Evolutionary conservation across 2,329 filamentous ascomycete species (phyloP), one percentile per base, ranked within the genome.

Genomic region (Penicillium sp.): DNA sequence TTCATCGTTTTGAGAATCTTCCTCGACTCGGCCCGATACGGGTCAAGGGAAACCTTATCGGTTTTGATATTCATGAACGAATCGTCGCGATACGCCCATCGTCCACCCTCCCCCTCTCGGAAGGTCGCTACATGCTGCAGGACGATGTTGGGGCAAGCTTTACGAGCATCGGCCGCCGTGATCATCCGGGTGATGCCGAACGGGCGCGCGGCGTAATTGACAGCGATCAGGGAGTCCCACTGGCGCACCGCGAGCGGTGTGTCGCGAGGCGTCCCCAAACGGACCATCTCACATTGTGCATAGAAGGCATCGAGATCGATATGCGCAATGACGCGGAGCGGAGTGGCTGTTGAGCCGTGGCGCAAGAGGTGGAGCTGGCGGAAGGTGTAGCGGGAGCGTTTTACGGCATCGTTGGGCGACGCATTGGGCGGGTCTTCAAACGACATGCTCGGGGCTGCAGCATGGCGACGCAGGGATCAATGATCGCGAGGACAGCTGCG

Each of bases 241-340:
- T 98, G 94, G 72, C 96, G 93, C 19, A 99, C 95, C 0, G 92
- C 95, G 24, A 99, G 84, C 10, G 95, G 95, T 64, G 87, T 85
- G 58, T 92, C 85, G 61, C 91, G 87, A 14, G 89, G 80, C 11
- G 90, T 80, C 13, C 87, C 88, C 46, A 98, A 82, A 7, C 95
- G 87, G 10, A 96, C 87, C 84, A 93, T 96, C 78, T 99, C 95
- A 73, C 92, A 97, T 80, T 99, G 95, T 3, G 90, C 90, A 75
- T 99, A 99, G 77, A 99, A 99, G 40, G 94, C 94, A 84, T 99
- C 95, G 60, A 99, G 87, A 70, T 99, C 95, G 63, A 98, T 87
- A 74, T 97, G 93, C 6, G 92, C 91, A 66, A 97, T 87, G 31
- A 96, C 90, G 47, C 95, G 88, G 37, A 99, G 82, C 1, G 94